Conservation (phyloP, 75 land plant species). For the Azolla pinnata region DNA sequence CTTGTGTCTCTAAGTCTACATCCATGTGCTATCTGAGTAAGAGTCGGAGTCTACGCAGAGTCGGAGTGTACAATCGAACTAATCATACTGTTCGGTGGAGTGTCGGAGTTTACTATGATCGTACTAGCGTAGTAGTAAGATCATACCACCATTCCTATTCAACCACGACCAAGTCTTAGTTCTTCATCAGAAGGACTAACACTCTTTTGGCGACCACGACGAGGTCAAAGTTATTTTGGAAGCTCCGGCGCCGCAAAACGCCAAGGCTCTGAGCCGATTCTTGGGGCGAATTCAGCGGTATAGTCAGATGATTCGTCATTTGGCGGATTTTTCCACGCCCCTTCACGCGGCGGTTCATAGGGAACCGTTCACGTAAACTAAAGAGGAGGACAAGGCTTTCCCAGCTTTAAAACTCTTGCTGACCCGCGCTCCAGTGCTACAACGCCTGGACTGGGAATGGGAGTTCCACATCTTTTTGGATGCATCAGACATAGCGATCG, state of each 20-base stretch:
- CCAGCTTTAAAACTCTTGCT: not conserved
- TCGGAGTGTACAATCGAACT: too few species aligned
- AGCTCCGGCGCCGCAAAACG: not conserved
- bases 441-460: not conserved
- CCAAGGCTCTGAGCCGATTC: not conserved
- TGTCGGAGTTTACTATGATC: too few species aligned
- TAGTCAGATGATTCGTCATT: not conserved
- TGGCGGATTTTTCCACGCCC: not conserved
- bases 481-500: conserved; percentile 9
- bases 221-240: not conserved
- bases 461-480: conserved; percentile 1
- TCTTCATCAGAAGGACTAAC: too few species aligned
- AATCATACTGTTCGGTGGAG: too few species aligned
- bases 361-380: not conserved
- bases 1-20: too few species aligned
- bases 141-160: too few species aligned
- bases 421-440: not conserved
- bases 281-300: not conserved
- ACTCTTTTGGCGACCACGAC: too few species aligned
- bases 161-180: too few species aligned
- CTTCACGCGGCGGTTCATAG: not conserved
- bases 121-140: too few species aligned
- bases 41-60: too few species aligned
- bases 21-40: too few species aligned
- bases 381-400: not conserved